Conservation (phyloP, 371 early-diverging fungal genomes). For the Mortierella sp. region DNA sequence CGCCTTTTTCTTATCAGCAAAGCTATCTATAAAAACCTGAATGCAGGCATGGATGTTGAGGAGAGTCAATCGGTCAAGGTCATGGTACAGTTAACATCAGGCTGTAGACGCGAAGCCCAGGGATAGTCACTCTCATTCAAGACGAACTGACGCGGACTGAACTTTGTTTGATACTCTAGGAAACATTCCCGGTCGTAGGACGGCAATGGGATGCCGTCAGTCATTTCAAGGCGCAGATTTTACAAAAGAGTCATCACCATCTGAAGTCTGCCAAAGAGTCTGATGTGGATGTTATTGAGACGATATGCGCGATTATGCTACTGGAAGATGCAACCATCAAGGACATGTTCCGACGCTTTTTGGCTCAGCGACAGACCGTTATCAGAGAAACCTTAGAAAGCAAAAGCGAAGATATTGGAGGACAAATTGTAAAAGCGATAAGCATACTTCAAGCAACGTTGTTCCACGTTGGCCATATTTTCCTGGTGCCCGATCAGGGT, state of each 20-base stretch:
- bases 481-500: conserved; percentile 34
- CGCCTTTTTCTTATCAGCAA: conserved; percentile 78
- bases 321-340: conserved; percentile 65
- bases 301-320: conserved; percentile 71
- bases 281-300: conserved; percentile 68
- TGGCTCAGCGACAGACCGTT: conserved; percentile 59
- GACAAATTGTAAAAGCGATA: conserved; percentile 44
- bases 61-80: conserved; percentile 36
- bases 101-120: neutral
- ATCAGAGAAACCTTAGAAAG: conserved; percentile 56
- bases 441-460: conserved; percentile 61
- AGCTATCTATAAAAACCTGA: conserved; percentile 73
- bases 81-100: conserved; percentile 31
- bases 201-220: conserved; percentile 90
- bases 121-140: neutral
- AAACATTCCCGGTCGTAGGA: conserved; percentile 84
- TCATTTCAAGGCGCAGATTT: conserved; percentile 79
- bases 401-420: conserved; percentile 23
- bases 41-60: conserved; percentile 55
- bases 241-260: conserved; percentile 69
- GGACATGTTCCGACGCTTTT: conserved; percentile 57
- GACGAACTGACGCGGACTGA: neutral
- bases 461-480: conserved; percentile 58
- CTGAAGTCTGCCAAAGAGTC: conserved; percentile 62
- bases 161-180: conserved; percentile 51